These are phyloP conservation scores for Imleria badia DNA, from an alignment of 768 basidiomycete species.

Conservation along the genomic window DNA sequence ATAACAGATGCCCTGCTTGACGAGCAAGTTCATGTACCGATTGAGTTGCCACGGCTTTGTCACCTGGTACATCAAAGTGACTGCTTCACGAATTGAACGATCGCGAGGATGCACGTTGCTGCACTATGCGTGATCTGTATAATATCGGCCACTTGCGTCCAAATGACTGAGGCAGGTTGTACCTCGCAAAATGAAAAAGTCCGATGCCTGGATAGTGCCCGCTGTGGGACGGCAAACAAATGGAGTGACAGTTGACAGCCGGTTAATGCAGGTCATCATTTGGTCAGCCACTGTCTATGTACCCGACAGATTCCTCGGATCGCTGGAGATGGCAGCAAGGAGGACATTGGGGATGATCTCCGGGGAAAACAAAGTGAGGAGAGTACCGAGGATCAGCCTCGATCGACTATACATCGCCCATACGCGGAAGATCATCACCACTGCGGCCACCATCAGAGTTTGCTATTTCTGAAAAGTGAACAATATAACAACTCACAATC, in stretches of 20 bases:
- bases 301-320: not conserved
- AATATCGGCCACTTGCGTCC: not conserved
- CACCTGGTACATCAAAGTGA: not conserved
- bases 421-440: not conserved
- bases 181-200: not conserved
- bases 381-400: not conserved
- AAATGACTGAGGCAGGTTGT: not conserved
- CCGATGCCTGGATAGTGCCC: not conserved
- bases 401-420: slow-evolving; percentile 1
- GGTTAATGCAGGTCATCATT: not conserved
- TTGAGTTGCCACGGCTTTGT: not conserved
- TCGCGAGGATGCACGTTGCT: not conserved
- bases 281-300: not conserved
- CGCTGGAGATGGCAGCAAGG: not conserved
- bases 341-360: not conserved
- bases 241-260: not conserved
- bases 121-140: not conserved
- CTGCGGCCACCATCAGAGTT: no score
- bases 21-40: not conserved
- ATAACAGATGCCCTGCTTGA: no score
- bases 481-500: no score
- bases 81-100: not conserved
- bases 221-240: not conserved
- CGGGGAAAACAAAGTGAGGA: not conserved
- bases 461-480: no score